Evolutionary conservation across 768 basidiomycete species (phyloP).

Genomic region (Jaapia argillacea): DNA sequence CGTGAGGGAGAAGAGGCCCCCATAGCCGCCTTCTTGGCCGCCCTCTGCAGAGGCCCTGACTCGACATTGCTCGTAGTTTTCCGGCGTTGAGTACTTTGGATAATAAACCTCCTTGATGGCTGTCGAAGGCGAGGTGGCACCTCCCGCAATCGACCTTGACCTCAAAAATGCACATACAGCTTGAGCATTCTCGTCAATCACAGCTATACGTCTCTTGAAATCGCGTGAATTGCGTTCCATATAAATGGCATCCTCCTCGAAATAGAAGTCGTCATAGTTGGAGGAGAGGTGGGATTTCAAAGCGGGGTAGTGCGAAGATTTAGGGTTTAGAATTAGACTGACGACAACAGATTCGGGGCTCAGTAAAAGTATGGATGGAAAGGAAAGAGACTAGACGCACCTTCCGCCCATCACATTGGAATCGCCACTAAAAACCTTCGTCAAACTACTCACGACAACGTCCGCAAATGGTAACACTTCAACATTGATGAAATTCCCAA

Average conservation of each 20-base stretch:
- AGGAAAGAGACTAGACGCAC: conserved; percentile 31
- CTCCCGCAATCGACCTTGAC: conserved; percentile 39
- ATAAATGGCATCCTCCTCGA: conserved; percentile 85
- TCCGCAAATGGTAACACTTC: conserved; percentile 82
- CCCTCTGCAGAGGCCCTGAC: conserved; percentile 26
- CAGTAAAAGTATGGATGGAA: background rate
- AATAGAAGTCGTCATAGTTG: conserved; percentile 80
- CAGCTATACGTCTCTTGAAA: conserved; percentile 63
- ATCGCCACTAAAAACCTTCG: conserved; percentile 92
- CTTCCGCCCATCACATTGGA: conserved; percentile 97
- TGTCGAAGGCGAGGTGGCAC: conserved; percentile 17
- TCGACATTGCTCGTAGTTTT: conserved; percentile 65
- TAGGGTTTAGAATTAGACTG: conserved; percentile 85
- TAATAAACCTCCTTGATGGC: conserved; percentile 83
- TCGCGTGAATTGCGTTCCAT: conserved; percentile 98
- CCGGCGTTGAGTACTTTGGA: conserved; percentile 69
- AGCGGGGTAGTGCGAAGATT: conserved; percentile 50
- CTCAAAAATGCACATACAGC: conserved; percentile 72
- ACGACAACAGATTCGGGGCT: background rate
- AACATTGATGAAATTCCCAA: conserved; percentile 92
- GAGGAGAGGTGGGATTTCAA: conserved; percentile 52
- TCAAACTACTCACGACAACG: conserved; percentile 83
- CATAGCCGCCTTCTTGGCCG: conserved; percentile 43
- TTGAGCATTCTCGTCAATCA: conserved; percentile 78
- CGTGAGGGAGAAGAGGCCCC: conserved; percentile 80